These are phyloP conservation scores for Cutaneotrichosporon arboriforme DNA, from an alignment of 1,284 basidiomycete species.

Conservation along the genomic window DNA sequence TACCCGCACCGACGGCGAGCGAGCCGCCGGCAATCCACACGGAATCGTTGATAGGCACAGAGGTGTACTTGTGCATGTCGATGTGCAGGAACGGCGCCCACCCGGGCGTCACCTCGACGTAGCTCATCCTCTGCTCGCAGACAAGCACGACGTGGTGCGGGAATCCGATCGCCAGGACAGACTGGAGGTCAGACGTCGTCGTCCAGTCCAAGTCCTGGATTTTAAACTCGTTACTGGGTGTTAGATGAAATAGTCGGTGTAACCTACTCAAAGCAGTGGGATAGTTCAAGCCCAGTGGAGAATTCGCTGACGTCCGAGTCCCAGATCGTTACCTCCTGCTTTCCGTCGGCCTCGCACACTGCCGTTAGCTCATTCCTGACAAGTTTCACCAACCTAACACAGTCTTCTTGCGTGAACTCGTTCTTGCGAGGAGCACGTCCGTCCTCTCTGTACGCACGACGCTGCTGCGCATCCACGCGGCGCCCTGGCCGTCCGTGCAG, in stretches of 20 bases:
- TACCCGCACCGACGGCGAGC: constrained; percentile 60
- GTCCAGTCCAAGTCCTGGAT: constrained; percentile 85
- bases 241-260: background rate
- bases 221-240: constrained; percentile 48
- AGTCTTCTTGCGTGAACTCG: constrained; percentile 84
- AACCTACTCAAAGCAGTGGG: constrained; percentile 57
- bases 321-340: constrained; percentile 81
- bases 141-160: constrained; percentile 68
- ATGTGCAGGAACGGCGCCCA: constrained; percentile 72
- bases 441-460: constrained; percentile 64
- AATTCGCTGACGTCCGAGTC: constrained; percentile 92
- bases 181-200: constrained; percentile 79
- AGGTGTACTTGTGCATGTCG: constrained; percentile 65
- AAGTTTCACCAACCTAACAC: constrained; percentile 54
- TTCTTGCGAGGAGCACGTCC: constrained; percentile 63
- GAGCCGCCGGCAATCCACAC: constrained; percentile 79
- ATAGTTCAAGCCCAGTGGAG: constrained; percentile 76
- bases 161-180: constrained; percentile 82
- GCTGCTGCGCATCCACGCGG: constrained; percentile 54
- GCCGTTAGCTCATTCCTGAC: background rate
- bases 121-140: constrained; percentile 81
- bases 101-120: constrained; percentile 71
- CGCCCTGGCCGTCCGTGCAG: background rate
- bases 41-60: constrained; percentile 72
- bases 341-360: constrained; percentile 41